phyloP scores from a whole-genome alignment of 768 basidiomycete species.

The Boletus subcaerulescens region DNA sequence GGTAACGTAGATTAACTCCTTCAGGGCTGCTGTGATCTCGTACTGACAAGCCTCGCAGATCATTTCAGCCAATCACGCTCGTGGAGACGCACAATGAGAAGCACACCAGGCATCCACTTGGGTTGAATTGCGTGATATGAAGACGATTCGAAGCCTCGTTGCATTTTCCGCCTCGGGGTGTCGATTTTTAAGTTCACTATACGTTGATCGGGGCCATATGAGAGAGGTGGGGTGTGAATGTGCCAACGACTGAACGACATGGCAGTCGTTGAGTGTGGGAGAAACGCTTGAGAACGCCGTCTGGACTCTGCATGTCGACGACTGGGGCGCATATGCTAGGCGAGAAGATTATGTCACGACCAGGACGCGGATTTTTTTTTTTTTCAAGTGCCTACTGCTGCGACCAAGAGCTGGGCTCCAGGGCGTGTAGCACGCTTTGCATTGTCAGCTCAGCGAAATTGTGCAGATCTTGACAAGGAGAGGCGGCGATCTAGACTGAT shows the following conservation, averaged over 20 bases:
- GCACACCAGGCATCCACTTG: constrained; percentile 8
- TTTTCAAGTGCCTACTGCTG: neutral
- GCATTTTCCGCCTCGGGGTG: neutral
- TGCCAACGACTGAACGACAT: constrained; percentile 17
- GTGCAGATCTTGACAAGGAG: constrained; percentile 1
- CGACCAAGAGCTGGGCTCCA: neutral
- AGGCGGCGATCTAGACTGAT: constrained; percentile 10
- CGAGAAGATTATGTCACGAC: constrained; percentile 27
- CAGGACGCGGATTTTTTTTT: neutral
- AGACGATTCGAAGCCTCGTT: constrained; percentile 2
- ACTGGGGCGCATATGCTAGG: constrained; percentile 11
- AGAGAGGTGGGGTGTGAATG: constrained; percentile 31
- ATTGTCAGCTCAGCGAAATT: constrained; percentile 9
- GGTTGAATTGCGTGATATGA: neutral
- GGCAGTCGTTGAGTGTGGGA: constrained; percentile 26
- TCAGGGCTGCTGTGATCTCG: constrained; percentile 31
- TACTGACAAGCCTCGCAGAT: constrained; percentile 20
- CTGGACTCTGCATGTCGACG: constrained; percentile 25
- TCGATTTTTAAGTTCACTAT: constrained; percentile 23
- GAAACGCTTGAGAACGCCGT: constrained; percentile 22
- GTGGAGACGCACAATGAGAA: constrained; percentile 6
- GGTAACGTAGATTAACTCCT: constrained; percentile 31
- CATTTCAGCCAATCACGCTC: constrained; percentile 6
- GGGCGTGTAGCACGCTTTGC: neutral
- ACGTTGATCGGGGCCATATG: constrained; percentile 20